Evolutionary conservation across 768 basidiomycete genomes (phyloP), one percentile per base, ranked within the genome.

Genomic region (Trametes sanguinea): DNA sequence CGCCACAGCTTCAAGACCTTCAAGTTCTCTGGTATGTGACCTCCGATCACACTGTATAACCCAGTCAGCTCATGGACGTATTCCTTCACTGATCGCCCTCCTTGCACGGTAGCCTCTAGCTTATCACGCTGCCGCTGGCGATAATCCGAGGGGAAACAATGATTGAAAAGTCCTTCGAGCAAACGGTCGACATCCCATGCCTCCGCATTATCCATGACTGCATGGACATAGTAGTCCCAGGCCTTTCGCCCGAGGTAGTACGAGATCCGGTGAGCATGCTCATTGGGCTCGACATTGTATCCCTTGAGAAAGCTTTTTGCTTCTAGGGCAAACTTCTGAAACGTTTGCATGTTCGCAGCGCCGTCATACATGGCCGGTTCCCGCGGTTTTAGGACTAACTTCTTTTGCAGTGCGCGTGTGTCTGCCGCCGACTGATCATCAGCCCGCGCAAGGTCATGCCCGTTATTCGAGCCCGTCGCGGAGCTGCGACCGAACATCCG

Each of bases 151-250:
- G 67, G 66, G 60, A 71, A 71, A 35, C 68, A 69, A 27, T 67
- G 65, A 46, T 71, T 64, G 57, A 71, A 71, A 8, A 71, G 22
- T 11, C 54, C 68, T 2, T 54, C 22, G 2, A 62, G 63, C 14
- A 46, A 68, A 52, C 3, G 60, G 39, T 22, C 52, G 1, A 30
- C 65, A 60, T 29, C 52, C 69, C 69, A 70, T 2, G n/a, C n/a
- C 56, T 29, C 4, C 14, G 42, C 4, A 53, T 65, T 0, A 54
- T 44, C 4, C 33, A n/a, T 7, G 68, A 52, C 54, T 46, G 16
- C 0, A 71, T 57, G n/a, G 57, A 69, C 68, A 57, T 63, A 73
- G 54, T 68, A 73, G 27, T 64, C 45, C 54, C 67, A 69, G 0
- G 72, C 69, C 4, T 63, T 51, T 2, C 65, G 69, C 1, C n/a